Base-by-base conservation (phyloP, 2,329 filamentous ascomycete genomes). In the Hysterium pulicare region DNA sequence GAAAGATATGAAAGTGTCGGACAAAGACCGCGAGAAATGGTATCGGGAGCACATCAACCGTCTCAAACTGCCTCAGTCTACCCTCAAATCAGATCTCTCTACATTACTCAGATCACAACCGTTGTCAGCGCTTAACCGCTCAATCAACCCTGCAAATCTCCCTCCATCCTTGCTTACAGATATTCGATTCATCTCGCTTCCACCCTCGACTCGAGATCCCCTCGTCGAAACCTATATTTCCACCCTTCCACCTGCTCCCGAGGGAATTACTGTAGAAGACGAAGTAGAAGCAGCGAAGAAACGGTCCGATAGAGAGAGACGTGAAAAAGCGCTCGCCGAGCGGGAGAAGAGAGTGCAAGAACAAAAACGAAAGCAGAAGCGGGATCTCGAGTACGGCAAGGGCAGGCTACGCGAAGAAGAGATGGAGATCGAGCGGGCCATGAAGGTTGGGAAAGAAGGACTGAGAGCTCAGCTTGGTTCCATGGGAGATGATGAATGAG, bases 21-120 rank as follows among this genome's bases (percentile, higher is more conserved):
- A 76, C 57, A 88, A 85, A 63, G 87, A 91, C 40, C 78, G 85
- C 24, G 88, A 94, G 61, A 90, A 86, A 67, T 73, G 81, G 40
- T 94, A 91, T 61, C 78, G 87, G 42, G 87, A 93, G 44, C 81
- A 88, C 57, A 70, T 89, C 50, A 76, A 71, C 47, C 74, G 84
- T 6, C 67, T 90, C 15, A 74, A 86, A 59, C 72, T 87, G 55
- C 76, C 85, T 0, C 76, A 78, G 39, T 72, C 81, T 0, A 79
- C 79, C 4, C 77, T 84, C 22, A 90, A 87, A 60, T 75, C 81
- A 3, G 87, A 91, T 53, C 71, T 93, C 4, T 77, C 77, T 9
- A 72, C 74, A 4, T 68, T 91, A 6, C 72, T 93, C 11, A 82
- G 80, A 50, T 70, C 76, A 5, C 72, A 85, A 32, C 78, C 86